phyloP scores from a whole-genome alignment of 2,329 filamentous ascomycete genomes.

The Colletotrichum tofieldiae region DNA sequence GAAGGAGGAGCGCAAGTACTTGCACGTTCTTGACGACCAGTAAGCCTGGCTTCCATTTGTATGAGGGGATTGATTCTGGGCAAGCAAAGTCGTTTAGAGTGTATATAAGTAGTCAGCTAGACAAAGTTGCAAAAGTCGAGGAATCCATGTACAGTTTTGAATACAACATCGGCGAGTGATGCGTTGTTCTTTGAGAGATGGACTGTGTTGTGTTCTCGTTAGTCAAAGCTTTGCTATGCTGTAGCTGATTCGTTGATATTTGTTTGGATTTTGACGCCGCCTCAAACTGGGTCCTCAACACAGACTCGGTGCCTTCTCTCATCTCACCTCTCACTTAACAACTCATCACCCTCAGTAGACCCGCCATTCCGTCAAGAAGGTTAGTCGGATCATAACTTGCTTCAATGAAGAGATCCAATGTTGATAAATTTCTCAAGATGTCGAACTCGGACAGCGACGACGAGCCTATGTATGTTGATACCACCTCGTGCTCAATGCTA shows the following conservation, averaged over 20 bases:
- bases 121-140: slow-evolving; percentile 44
- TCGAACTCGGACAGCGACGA: slow-evolving; percentile 57
- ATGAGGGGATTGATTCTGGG: slow-evolving; percentile 41
- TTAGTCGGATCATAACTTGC: not conserved
- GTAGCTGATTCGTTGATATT: slow-evolving; percentile 32
- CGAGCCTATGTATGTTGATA: slow-evolving; percentile 63
- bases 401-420: not conserved
- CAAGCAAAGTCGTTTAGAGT: slow-evolving; percentile 42
- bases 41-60: slow-evolving; percentile 43
- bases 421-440: slow-evolving; percentile 13
- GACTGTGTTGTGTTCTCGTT: slow-evolving; percentile 1
- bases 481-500: not conserved
- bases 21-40: slow-evolving; percentile 93
- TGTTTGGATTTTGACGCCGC: slow-evolving; percentile 7
- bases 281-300: slow-evolving; percentile 31
- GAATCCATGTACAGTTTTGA: slow-evolving; percentile 38
- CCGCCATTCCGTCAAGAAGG: not conserved
- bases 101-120: slow-evolving; percentile 52
- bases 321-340: slow-evolving; percentile 18
- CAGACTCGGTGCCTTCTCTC: not conserved
- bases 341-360: not conserved
- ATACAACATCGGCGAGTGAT: not conserved
- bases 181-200: not conserved
- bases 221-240: slow-evolving; percentile 6
- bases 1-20: slow-evolving; percentile 94